Base-by-base conservation (phyloP, 2,329 filamentous ascomycete genomes). In the Nemania sp. region DNA sequence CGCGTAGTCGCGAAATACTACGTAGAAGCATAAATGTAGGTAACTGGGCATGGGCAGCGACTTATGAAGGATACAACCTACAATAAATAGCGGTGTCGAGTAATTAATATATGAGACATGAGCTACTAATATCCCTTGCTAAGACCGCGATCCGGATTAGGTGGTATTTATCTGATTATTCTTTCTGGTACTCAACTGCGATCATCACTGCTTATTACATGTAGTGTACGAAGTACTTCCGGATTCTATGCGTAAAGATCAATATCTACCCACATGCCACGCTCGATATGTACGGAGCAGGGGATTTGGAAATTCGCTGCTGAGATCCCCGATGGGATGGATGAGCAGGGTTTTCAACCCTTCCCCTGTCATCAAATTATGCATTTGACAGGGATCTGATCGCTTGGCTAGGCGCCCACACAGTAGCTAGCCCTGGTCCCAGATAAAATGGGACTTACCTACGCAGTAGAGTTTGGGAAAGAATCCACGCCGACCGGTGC, bases 301-400 rank as follows among this genome's bases (percentile, higher is more conserved):
- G 60, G 61, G 56, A 61, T 56, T 61, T 59, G 58, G 58, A 61
- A 59, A 49, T 53, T 43, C 39, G 36, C 44, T 58, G 59, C 60
- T 65, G 60, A 64, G 59, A 56, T 66, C 52, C 61, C 54, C 56
- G 60, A 60, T 61, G 52, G 59, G 54, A 59, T 59, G 52, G 59
- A 57, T 51, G 57, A 51, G 60, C 59, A 60, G 64, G 63, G 56
- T 56, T 44, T 56, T 59, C 54, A 52, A 56, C 50, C 49, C 51
- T 36, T 39, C 63, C 61, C 58, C 61, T 61, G 55, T 56, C 54
- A 54, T 61, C 53, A 56, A 12, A 61, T 54, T 61, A 61, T 64
- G 61, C 61, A 64, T 59, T 37, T 56, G 51, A 61, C 63, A 65
- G 50, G 63, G 62, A 54, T 54, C 54, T 60, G 46, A 52, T 56